Conservation (phyloP, 2,329 filamentous ascomycete species). For the Diaporthe ilicicola region DNA sequence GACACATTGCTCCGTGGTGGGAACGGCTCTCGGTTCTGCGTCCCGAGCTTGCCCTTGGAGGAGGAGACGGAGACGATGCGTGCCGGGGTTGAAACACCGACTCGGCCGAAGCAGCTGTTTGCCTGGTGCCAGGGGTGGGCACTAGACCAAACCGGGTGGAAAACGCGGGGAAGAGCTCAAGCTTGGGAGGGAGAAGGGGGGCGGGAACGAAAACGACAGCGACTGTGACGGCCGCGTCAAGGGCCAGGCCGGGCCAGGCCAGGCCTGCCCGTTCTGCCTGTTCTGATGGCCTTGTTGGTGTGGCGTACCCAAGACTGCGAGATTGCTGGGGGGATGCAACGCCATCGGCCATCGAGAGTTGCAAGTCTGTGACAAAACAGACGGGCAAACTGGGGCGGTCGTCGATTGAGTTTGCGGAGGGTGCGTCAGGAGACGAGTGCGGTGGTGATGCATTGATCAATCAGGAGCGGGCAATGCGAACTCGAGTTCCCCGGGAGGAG, state of each 20-base stretch:
- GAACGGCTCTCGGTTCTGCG: background rate
- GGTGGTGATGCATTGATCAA: conserved; percentile 12
- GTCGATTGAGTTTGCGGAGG: conserved; percentile 17
- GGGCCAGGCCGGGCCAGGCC: no score
- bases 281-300: background rate
- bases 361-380: background rate
- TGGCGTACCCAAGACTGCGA: background rate
- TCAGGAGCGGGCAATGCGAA: background rate
- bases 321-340: conserved; percentile 7
- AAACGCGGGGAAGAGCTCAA: conserved; percentile 16
- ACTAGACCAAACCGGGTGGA: background rate
- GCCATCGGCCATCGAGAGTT: conserved; percentile 6
- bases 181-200: background rate
- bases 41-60: background rate
- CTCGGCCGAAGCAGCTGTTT: conserved; percentile 4
- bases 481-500: background rate
- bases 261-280: no score
- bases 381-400: background rate
- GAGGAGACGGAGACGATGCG: background rate
- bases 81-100: conserved; percentile 13
- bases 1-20: background rate
- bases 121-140: background rate
- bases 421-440: conserved; percentile 1
- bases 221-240: background rate
- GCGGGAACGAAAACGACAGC: background rate